Conservation (phyloP, 163 green algal genomes). For the Chlamydomonas reinhardtii region DNA sequence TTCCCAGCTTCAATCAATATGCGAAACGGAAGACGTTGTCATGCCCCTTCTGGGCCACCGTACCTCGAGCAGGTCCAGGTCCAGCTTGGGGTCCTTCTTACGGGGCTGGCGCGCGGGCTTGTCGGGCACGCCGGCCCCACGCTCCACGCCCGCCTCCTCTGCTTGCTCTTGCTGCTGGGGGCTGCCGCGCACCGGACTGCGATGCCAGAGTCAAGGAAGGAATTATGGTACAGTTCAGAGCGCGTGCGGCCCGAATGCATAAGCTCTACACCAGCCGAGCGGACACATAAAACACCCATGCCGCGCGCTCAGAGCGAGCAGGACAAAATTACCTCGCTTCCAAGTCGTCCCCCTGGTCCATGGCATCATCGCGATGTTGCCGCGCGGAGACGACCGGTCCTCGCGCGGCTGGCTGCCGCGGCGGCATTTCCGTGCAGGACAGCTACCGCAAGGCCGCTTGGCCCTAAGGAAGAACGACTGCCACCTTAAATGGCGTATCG, state of each 20-base stretch:
- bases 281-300: no score
- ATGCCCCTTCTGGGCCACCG: no score
- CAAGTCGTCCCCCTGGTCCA: background rate
- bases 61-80: constrained; percentile 43
- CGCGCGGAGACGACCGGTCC: no score
- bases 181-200: background rate
- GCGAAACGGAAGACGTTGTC: no score
- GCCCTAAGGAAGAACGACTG: no score
- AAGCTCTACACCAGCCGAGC: no score
- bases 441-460: no score
- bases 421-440: no score
- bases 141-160: background rate
- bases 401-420: no score
- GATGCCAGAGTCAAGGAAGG: background rate
- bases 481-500: no score
- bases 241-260: no score
- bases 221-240: background rate
- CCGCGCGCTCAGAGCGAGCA: background rate
- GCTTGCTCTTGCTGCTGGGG: background rate
- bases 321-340: background rate
- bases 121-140: background rate
- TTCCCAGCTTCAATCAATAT: no score
- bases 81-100: constrained; percentile 43
- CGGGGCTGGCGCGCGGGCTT: background rate
- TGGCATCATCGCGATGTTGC: background rate